A percentile compares a stretch with the other conserved stretches of the same genome.
Evolutionary conservation across 768 basidiomycete species (phyloP).

Genomic region (Tulasnella sp.): DNA sequence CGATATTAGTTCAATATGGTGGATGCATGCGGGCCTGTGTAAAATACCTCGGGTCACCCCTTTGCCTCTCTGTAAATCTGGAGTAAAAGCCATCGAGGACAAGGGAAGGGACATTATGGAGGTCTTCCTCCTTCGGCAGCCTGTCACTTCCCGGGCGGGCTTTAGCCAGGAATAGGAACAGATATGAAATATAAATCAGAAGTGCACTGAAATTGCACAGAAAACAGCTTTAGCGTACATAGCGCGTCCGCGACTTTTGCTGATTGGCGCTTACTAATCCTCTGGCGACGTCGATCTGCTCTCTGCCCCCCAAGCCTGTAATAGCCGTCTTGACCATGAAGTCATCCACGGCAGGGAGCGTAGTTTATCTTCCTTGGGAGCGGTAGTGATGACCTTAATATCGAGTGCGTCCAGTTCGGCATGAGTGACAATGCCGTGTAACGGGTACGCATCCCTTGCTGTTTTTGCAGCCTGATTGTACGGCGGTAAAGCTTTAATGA

Average conservation of each 20-base stretch:
- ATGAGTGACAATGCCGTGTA: constrained; percentile 68
- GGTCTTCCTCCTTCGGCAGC: constrained; percentile 42
- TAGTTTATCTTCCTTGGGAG: constrained; percentile 38
- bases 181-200: constrained; percentile 67
- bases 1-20: too few relatives aligned
- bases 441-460: constrained; percentile 58
- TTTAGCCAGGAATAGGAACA: constrained; percentile 56
- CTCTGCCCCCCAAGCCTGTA: constrained; percentile 36
- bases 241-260: too few relatives aligned
- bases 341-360: constrained; percentile 49
- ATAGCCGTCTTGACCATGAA: constrained; percentile 62
- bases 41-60: constrained; percentile 54
- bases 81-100: constrained; percentile 64
- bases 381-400: constrained; percentile 42
- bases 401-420: constrained; percentile 68
- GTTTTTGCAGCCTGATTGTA: constrained; percentile 55
- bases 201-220: constrained; percentile 44
- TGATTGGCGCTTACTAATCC: constrained; percentile 39
- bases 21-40: not conserved
- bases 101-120: constrained; percentile 47
- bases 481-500: constrained; percentile 61
- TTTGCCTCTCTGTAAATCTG: constrained; percentile 66
- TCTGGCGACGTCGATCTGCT: constrained; percentile 44
- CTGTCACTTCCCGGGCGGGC: constrained; percentile 32
- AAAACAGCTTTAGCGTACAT: not conserved